These are phyloP conservation scores for Boletus vermiculosoides DNA, from an alignment of 768 basidiomycete genomes.

Conservation along the genomic window DNA sequence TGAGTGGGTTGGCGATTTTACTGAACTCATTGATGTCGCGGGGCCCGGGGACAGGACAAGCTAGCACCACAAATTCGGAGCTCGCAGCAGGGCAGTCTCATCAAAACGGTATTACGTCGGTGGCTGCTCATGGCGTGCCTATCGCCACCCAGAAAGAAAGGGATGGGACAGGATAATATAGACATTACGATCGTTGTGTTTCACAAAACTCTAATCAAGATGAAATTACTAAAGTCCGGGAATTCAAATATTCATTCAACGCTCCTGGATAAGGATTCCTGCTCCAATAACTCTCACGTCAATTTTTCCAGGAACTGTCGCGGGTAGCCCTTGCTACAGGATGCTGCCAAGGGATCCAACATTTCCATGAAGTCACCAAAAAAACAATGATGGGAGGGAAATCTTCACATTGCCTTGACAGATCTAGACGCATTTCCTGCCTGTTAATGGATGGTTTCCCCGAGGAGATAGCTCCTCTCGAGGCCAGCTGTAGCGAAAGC, in stretches of 20 bases:
- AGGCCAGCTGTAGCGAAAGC: neutral
- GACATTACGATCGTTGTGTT: slow-evolving; percentile 11
- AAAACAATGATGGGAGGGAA: neutral
- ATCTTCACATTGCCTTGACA: neutral
- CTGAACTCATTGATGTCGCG: slow-evolving; percentile 69
- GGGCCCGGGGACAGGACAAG: slow-evolving; percentile 27
- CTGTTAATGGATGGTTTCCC: neutral
- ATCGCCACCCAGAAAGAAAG: slow-evolving; percentile 18
- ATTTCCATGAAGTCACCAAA: neutral
- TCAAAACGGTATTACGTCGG: slow-evolving; percentile 17
- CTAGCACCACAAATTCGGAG: slow-evolving; percentile 10
- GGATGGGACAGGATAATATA: slow-evolving; percentile 26
- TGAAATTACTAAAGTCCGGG: slow-evolving; percentile 1
- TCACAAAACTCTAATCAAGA: slow-evolving; percentile 8
- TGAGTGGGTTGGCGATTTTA: slow-evolving; percentile 70
- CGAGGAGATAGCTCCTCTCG: neutral
- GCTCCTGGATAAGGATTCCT: neutral
- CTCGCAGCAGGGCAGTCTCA: slow-evolving; percentile 13
- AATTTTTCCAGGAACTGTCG: neutral
- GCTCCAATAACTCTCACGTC: neutral
- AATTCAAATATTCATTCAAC: neutral
- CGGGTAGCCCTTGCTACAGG: neutral
- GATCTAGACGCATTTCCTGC: neutral
- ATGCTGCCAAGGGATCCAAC: neutral
- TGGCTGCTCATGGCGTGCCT: slow-evolving; percentile 1